These are phyloP conservation scores for Ascoidea tarda DNA, from an alignment of 805 yeast genomes.

Conservation along the genomic window DNA sequence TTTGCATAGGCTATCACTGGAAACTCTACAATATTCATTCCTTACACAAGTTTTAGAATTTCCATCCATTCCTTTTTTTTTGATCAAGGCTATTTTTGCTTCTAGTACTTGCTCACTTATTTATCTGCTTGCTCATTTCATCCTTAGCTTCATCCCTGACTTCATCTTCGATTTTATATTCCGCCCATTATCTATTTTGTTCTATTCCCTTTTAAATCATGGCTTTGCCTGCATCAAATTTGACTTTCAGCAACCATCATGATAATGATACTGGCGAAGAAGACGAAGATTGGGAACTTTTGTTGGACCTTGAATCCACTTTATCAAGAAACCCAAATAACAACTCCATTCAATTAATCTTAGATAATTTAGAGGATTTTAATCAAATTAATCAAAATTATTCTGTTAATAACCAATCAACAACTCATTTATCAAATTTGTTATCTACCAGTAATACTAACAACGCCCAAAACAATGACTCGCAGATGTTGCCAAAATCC, in stretches of 20 bases:
- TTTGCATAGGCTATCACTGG: no score
- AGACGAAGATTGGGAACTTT: background rate
- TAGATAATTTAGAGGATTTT: background rate
- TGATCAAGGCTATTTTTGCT: no score
- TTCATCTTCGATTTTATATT: background rate
- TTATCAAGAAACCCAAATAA: background rate
- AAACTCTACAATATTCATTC: no score
- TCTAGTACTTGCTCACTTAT: background rate
- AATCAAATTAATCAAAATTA: no score
- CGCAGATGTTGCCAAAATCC: conserved; percentile 15
- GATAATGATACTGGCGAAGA: background rate
- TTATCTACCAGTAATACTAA: no score
- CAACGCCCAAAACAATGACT: conserved; percentile 5
- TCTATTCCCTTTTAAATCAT: background rate
- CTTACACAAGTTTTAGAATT: no score
- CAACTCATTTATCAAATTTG: background rate
- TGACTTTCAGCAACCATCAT: background rate
- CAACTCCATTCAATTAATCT: no score
- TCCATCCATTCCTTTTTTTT: no score
- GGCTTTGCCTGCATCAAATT: background rate
- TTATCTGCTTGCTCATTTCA: background rate
- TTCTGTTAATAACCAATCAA: background rate
- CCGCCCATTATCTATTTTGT: background rate
- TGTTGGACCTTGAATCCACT: background rate
- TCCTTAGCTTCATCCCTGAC: background rate